phyloP scores from a whole-genome alignment of 352 stramenopile genomes.

The Globisporangium radiosum region DNA sequence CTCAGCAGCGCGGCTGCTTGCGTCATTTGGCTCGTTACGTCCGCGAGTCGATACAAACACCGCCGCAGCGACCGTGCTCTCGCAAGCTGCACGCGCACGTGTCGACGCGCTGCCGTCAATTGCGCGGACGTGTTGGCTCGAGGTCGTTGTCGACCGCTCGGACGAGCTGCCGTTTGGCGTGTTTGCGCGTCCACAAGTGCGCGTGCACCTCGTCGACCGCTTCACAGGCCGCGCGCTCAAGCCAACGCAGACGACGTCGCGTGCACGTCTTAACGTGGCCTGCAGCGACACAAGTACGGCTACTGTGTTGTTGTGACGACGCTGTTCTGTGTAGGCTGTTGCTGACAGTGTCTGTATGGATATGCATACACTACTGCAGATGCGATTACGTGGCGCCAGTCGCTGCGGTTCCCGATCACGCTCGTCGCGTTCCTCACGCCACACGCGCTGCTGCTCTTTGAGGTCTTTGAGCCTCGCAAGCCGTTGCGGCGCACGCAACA shows the following conservation, averaged over 20 bases:
- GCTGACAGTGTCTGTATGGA: background rate
- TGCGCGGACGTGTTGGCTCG: constrained; percentile 19
- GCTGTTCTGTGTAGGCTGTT: too few species aligned
- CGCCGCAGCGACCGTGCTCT: background rate
- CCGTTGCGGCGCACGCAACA: constrained; percentile 10
- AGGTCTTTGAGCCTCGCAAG: constrained; percentile 33
- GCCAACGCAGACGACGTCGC: constrained; percentile 18
- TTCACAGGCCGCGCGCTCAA: constrained; percentile 41
- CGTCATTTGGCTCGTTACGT: background rate
- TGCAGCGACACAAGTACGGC: constrained; percentile 10
- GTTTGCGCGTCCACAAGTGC: constrained; percentile 34
- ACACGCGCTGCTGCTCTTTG: constrained; percentile 40
- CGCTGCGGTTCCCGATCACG: constrained; percentile 22
- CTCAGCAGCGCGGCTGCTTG: constrained; percentile 1
- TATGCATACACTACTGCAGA: constrained; percentile 15
- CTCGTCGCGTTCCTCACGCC: constrained; percentile 32
- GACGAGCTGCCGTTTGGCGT: constrained; percentile 49
- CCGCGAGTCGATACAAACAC: constrained; percentile 3
- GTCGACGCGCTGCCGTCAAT: constrained; percentile 2
- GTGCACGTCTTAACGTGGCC: constrained; percentile 8
- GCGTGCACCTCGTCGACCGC: constrained; percentile 40
- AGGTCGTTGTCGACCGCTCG: constrained; percentile 33
- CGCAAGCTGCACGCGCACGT: background rate
- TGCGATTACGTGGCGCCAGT: constrained; percentile 49
- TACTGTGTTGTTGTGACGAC: background rate